Base-by-base conservation (phyloP, 441 rosid genomes). In the Aleurites moluccanus region DNA sequence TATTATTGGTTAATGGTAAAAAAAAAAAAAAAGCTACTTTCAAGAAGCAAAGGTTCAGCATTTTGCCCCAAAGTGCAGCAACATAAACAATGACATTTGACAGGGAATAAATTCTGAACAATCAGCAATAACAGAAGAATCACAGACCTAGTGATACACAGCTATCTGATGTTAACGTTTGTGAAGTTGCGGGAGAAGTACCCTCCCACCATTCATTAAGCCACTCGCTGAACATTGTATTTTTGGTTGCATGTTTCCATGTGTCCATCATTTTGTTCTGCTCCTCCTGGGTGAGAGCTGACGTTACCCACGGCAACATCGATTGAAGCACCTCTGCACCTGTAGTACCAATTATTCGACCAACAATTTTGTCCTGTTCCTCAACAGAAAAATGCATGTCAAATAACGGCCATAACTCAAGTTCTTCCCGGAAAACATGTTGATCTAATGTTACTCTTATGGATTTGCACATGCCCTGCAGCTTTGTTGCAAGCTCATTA, bases 201-300 rank as follows among this genome's bases (percentile, higher is more conserved):
- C 89, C 92, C 73, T 83, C 90, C 96, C 93, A 89, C 91, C 96
- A 91, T 80, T 91, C 96, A 77, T 87, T 82, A 67, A 91, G 91
- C 96, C 96, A 91, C 82, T 91, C 96, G 27, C 87, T 86, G 80
- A 91, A 91, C 93, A 89, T 91, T 16, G 96, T 91, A 83, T 91
- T 91, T 80, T 87, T 91, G 2, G 96, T 83, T 55, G 96, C 96
- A 81, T 91, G 86, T 83, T 91, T 91, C 93, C 93, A 89, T 1
- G 96, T 89, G 75, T 88, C 93, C 96, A 91, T 88, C 93, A 91
- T 89, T 77, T 77, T 86, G 76, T 87, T 91, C 79, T 91, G 96
- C 82, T 91, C 96, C 74, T 83, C 91, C 76, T 75, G 90, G 21
- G 90, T 88, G 50, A 91, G 91, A 73, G 89, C 96, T 79, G 92